Conservation (phyloP, 352 stramenopile genomes). For the Phytophthora hybrid region DNA sequence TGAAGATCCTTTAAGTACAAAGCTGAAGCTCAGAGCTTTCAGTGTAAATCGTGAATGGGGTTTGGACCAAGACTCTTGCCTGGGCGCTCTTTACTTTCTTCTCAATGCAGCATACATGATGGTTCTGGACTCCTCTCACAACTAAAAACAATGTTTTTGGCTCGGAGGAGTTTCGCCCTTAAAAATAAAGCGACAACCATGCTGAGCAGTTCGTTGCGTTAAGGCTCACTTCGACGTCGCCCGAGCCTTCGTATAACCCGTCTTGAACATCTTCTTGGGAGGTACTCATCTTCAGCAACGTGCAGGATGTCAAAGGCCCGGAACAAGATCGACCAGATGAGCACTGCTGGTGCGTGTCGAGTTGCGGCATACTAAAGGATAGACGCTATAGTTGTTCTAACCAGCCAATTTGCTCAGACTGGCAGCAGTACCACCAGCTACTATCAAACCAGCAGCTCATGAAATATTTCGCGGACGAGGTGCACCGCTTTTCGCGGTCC, state of each 20-base stretch:
- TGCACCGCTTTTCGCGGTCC: conserved; percentile 65
- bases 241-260: conserved; percentile 11
- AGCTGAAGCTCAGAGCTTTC: too few relatives aligned
- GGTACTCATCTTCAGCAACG: background rate
- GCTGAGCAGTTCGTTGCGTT: too few relatives aligned
- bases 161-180: too few relatives aligned
- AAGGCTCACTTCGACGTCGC: conserved; percentile 18
- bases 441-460: conserved; percentile 63
- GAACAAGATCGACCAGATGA: conserved; percentile 84
- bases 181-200: too few relatives aligned
- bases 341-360: conserved; percentile 54
- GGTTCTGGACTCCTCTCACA: too few relatives aligned
- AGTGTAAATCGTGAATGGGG: too few relatives aligned
- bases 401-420: conserved; percentile 39
- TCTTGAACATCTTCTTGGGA: conserved; percentile 7
- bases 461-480: conserved; percentile 68
- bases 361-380: background rate
- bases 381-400: background rate
- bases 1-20: too few relatives aligned
- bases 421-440: conserved; percentile 77
- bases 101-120: too few relatives aligned
- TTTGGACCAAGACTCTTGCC: too few relatives aligned
- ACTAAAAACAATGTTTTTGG: too few relatives aligned
- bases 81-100: too few relatives aligned
- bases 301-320: conserved; percentile 61